Conservation (phyloP, 345 rosid species). For the Arabis alpina region DNA sequence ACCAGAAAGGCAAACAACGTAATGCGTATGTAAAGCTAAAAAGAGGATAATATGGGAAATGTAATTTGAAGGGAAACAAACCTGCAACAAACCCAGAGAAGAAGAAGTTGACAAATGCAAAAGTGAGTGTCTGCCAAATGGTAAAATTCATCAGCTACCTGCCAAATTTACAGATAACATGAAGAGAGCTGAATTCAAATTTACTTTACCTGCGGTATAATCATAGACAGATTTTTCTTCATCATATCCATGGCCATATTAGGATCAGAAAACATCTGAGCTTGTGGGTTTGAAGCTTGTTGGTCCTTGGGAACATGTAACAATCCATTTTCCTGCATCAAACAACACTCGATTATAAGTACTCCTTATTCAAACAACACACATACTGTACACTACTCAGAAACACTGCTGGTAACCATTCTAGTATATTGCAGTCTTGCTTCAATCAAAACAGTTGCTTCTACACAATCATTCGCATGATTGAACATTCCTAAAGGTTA, state of each 20-base stretch:
- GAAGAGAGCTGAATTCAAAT: constrained; percentile 16
- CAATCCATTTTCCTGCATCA: constrained; percentile 82
- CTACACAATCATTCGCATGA: neutral
- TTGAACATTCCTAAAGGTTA: neutral
- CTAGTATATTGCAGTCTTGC: neutral
- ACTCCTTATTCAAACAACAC: neutral
- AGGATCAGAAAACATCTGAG: constrained; percentile 97
- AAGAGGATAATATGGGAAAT: neutral
- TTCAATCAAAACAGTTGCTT: neutral
- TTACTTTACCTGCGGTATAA: constrained; percentile 81
- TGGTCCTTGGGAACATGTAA: constrained; percentile 81
- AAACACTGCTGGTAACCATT: neutral
- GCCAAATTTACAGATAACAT: neutral
- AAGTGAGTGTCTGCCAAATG: constrained; percentile 79
- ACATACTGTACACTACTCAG: constrained; percentile 8
- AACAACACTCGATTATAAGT: neutral
- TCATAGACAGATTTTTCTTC: constrained; percentile 98
- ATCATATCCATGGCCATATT: constrained; percentile 99
- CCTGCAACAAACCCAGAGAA: constrained; percentile 99
- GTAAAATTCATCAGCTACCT: constrained; percentile 28
- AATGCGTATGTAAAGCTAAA: neutral
- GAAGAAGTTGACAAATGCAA: constrained; percentile 99
- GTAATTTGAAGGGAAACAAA: constrained; percentile 32
- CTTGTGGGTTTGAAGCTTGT: constrained; percentile 78
- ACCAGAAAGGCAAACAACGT: neutral